A percentile compares a stretch with the other conserved stretches of the same genome.
Conservation (phyloP, 257 asterid species). For the Solanum piurae region DNA sequence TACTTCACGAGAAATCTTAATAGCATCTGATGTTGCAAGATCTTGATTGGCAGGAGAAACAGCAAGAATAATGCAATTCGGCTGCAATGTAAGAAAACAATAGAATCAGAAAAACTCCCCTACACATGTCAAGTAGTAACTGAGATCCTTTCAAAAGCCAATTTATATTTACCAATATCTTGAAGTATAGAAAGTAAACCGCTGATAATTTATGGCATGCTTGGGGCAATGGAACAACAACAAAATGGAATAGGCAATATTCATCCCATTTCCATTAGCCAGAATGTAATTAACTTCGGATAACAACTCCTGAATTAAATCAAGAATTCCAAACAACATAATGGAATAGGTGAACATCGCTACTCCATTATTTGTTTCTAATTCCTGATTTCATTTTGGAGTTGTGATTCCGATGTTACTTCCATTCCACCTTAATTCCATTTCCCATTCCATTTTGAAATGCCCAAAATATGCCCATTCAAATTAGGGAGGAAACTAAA, state of each 20-base stretch:
- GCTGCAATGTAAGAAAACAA: conserved; percentile 5
- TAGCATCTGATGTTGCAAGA: conserved; percentile 24
- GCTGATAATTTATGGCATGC: not conserved
- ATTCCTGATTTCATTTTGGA: not conserved
- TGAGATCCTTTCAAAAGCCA: not conserved
- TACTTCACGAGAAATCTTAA: conserved; percentile 22
- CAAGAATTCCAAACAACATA: not conserved
- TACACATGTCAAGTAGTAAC: not conserved
- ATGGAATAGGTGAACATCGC: not conserved
- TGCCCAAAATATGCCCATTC: not conserved
- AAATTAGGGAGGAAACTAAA: not conserved
- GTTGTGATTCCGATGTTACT: not conserved
- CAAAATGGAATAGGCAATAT: not conserved
- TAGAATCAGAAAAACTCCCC: not conserved
- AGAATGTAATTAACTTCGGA: not conserved
- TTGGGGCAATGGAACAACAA: not conserved
- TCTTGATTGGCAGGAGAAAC: conserved; percentile 25
- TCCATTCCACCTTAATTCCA: not conserved
- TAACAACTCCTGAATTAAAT: not conserved
- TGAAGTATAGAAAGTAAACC: not conserved
- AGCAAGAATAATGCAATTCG: conserved; percentile 20
- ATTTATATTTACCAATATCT: not conserved
- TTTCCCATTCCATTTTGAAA: not conserved
- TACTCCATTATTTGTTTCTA: not conserved
- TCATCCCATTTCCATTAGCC: not conserved